phyloP scores from a whole-genome alignment of 495 filamentous ascomycete genomes.

The Aspergillus olivimuriae region DNA sequence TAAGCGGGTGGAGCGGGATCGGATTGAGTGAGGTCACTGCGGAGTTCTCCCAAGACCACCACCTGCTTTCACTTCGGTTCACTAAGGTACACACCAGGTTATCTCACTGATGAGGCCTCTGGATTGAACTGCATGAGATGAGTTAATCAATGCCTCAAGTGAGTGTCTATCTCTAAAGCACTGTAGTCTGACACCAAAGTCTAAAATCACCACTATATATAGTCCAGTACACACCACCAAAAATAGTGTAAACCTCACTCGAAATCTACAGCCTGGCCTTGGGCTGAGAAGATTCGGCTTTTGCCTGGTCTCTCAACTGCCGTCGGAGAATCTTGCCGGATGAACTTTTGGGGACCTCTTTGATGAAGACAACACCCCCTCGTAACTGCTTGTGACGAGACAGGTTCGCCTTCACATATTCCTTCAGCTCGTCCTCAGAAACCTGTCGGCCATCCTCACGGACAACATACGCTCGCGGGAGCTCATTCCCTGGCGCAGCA shows the following conservation, averaged over 20 bases:
- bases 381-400: constrained; percentile 13
- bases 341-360: constrained; percentile 14
- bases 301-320: constrained; percentile 11
- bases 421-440: constrained; percentile 10
- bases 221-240: too few species aligned
- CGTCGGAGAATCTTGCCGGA: constrained; percentile 16
- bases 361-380: constrained; percentile 12
- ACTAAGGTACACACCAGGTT: too few species aligned
- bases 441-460: not conserved
- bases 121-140: too few species aligned
- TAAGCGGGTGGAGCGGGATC: constrained; percentile 8
- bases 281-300: not conserved
- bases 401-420: constrained; percentile 10
- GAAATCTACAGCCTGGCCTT: constrained; percentile 10
- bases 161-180: too few species aligned
- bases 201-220: too few species aligned
- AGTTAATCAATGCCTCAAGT: too few species aligned
- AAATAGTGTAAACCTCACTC: too few species aligned
- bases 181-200: too few species aligned
- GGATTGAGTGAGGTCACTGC: constrained; percentile 3
- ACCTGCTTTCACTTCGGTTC: too few species aligned
- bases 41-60: too few species aligned
- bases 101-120: too few species aligned
- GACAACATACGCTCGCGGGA: constrained; percentile 21
- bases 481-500: constrained; percentile 12